Percentiles rank a stretch among this genome's conserved stretches.
These are phyloP conservation scores for Plasmodium gaboni DNA, from an alignment of 169 alveolate genomes.

Conservation along the genomic window DNA sequence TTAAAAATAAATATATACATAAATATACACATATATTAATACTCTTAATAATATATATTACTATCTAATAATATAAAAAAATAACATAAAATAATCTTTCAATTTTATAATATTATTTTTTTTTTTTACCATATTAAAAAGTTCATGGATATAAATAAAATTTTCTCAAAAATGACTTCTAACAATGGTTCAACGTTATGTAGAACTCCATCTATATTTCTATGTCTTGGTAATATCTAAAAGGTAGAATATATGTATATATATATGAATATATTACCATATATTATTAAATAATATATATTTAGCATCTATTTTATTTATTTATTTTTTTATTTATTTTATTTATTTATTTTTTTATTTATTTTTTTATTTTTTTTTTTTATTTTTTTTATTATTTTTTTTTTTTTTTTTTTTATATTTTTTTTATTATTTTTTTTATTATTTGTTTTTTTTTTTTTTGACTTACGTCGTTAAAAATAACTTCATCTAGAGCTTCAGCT, in stretches of 20 bases:
- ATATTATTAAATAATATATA: too few species aligned
- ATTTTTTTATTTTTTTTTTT: neutral
- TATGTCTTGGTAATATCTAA: constrained; percentile 69
- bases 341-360: neutral
- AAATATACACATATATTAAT: neutral
- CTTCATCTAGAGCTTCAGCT: constrained; percentile 84
- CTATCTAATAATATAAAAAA: neutral
- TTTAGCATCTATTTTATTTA: too few species aligned
- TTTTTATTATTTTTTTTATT: neutral
- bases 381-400: neutral
- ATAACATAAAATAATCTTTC: neutral
- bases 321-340: too few species aligned
- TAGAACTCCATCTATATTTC: constrained; percentile 71
- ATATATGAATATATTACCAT: neutral
- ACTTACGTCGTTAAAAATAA: constrained; percentile 82
- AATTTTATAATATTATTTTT: constrained; percentile 10
- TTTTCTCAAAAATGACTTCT: constrained; percentile 84
- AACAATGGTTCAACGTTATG: constrained; percentile 81
- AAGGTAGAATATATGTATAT: neutral
- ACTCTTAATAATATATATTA: neutral
- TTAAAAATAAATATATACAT: neutral
- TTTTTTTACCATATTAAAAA: constrained; percentile 81
- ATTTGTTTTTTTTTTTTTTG: neutral
- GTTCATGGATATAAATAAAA: constrained; percentile 83
- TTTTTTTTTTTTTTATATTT: neutral